These are phyloP conservation scores for Anethum foeniculum DNA, from an alignment of 140 eudicot genomes.

Conservation along the genomic window DNA sequence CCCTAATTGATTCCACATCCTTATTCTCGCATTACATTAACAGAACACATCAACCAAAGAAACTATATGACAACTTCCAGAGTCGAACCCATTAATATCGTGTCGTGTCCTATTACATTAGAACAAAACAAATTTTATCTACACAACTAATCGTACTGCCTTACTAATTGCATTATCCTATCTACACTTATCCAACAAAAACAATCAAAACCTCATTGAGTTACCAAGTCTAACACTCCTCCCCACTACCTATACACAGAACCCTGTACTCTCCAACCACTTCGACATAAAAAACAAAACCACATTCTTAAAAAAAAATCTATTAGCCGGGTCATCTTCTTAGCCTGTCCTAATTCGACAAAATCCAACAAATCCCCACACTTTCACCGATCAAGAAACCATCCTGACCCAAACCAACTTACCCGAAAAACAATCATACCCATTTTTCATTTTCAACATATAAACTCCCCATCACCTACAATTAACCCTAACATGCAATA, in stretches of 20 bases:
- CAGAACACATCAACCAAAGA: not conserved
- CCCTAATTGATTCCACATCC: not conserved
- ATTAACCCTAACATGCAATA: not conserved
- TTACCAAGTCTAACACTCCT: not conserved
- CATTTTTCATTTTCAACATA: not conserved
- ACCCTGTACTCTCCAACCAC: not conserved
- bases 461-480: not conserved
- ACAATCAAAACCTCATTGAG: not conserved
- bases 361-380: not conserved
- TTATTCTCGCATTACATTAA: not conserved
- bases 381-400: not conserved
- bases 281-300: not conserved
- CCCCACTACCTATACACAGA: not conserved
- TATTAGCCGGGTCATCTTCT: not conserved
- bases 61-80: not conserved
- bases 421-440: not conserved
- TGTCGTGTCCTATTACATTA: not conserved
- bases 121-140: not conserved
- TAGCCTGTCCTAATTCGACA: not conserved
- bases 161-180: not conserved
- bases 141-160: not conserved
- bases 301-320: not conserved
- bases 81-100: not conserved
- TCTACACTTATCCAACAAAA: not conserved
- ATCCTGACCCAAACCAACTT: not conserved